Base-by-base conservation (phyloP, 1,284 basidiomycete species). In the Moniliophthora roreri region DNA sequence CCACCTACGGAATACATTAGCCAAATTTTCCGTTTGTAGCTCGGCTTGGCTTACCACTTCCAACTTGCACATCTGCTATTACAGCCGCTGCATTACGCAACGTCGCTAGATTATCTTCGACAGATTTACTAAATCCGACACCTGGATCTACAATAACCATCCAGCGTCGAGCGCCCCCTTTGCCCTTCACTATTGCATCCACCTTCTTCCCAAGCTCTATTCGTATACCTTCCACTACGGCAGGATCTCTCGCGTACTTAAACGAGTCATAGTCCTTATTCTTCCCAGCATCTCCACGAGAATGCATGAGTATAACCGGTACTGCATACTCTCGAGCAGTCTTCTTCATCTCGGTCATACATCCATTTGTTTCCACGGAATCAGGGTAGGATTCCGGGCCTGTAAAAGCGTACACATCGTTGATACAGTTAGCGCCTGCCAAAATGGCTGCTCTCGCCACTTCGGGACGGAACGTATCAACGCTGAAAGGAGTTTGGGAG, bases 231-330 rank as follows among this genome's bases (percentile, higher is more conserved):
- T 80, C 75, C 1, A 96, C 62, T 0, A 95, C 83, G 0, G 82
- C 75, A 1, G 72, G 61, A 1, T 59, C 63, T 0, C 53, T 61
- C 0, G 68, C 69, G 52, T 81, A 79, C 0, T 62, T 60, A 59
- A 82, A 85, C 36, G 54, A 62, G 1, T 68, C 69, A 63, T 93
- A 93, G 57, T 85, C 82, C 63, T 91, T 91, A 62, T 89, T 81
- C 60, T 80, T 75, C 0, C 84, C 78, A 0, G 86, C 89, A 54
- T 93, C 89, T 0, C 93, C 86, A 7, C 95, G 80, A 5, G 93
- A 94, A 69, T 99, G 97, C 96, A 98, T 98, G 48, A 98, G 73
- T 7, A 99, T 75, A 51, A 95, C 88, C 0, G 87, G 88, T 0
- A 85, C 83, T 1, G 75, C 76, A 40, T 84, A 72, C 32, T 80